Conservation (phyloP, 495 filamentous ascomycete species). For the Daldinia vernicosa region DNA sequence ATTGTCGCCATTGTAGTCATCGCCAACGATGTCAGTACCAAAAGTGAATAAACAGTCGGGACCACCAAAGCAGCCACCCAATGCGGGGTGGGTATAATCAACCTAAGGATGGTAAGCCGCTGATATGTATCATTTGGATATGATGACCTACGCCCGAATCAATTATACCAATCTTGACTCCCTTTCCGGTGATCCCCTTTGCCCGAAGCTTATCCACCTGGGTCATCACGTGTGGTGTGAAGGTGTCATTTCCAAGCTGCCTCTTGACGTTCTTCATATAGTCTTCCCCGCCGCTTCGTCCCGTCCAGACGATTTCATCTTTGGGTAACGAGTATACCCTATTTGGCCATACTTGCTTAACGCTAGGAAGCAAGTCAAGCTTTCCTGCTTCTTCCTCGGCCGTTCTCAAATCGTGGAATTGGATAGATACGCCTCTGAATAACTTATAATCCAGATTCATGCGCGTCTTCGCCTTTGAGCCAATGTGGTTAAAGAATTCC, state of each 20-base stretch:
- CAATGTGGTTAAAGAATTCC: conserved; percentile 51
- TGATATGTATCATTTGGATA: background rate
- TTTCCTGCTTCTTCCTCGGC: conserved; percentile 52
- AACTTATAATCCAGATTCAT: conserved; percentile 57
- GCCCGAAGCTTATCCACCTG: conserved; percentile 60
- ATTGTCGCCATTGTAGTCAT: conserved; percentile 56
- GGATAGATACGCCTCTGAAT: conserved; percentile 60
- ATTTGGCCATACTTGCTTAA: conserved; percentile 60
- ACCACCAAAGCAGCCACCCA: conserved; percentile 65
- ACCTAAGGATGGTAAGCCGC: conserved; percentile 48
- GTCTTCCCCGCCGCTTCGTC: conserved; percentile 42
- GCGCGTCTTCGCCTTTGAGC: conserved; percentile 52
- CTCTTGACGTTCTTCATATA: conserved; percentile 46
- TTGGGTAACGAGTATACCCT: conserved; percentile 53
- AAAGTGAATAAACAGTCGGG: conserved; percentile 63
- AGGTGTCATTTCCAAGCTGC: conserved; percentile 49
- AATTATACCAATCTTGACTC: conserved; percentile 59
- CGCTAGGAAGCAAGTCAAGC: conserved; percentile 50
- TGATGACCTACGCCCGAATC: conserved; percentile 57
- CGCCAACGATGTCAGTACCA: conserved; percentile 63
- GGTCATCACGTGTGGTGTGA: conserved; percentile 57
- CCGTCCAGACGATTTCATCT: conserved; percentile 57
- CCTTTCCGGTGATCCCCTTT: conserved; percentile 54
- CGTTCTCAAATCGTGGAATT: conserved; percentile 54
- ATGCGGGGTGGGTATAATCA: conserved; percentile 66